These are phyloP conservation scores for Fragaria iinumae DNA, from an alignment of 306 rosid species.

Conservation along the genomic window DNA sequence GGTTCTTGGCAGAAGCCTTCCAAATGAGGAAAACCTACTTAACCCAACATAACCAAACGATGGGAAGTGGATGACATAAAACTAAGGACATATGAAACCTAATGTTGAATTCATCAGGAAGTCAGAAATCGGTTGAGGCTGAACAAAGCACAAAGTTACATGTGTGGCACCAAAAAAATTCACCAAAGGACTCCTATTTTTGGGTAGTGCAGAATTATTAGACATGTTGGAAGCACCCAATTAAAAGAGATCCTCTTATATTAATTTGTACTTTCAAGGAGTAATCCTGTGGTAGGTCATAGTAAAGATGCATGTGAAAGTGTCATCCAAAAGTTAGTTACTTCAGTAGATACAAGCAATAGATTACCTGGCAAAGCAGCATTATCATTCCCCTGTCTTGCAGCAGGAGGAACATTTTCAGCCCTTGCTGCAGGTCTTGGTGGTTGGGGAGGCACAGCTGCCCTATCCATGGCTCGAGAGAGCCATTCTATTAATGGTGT, in stretches of 20 bases:
- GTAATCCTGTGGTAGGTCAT: neutral
- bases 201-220: neutral
- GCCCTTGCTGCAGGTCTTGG: conserved; percentile 77
- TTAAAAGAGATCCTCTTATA: neutral
- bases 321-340: neutral
- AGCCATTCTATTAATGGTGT: conserved; percentile 87
- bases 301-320: conserved; percentile 5
- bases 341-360: neutral
- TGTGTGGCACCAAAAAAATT: neutral
- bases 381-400: conserved; percentile 57
- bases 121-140: neutral
- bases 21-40: neutral
- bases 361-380: conserved; percentile 71
- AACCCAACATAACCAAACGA: neutral
- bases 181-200: neutral
- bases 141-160: too few species aligned
- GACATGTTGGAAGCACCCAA: neutral
- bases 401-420: conserved; percentile 64
- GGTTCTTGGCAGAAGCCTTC: neutral
- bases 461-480: conserved; percentile 93
- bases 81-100: neutral
- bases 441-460: conserved; percentile 88
- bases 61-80: neutral
- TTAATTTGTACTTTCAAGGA: neutral
- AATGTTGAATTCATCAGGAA: neutral